Evolutionary conservation across 1,284 basidiomycete species (phyloP), one percentile per base, ranked within the genome.

Genomic region (Inonotus obliquus): DNA sequence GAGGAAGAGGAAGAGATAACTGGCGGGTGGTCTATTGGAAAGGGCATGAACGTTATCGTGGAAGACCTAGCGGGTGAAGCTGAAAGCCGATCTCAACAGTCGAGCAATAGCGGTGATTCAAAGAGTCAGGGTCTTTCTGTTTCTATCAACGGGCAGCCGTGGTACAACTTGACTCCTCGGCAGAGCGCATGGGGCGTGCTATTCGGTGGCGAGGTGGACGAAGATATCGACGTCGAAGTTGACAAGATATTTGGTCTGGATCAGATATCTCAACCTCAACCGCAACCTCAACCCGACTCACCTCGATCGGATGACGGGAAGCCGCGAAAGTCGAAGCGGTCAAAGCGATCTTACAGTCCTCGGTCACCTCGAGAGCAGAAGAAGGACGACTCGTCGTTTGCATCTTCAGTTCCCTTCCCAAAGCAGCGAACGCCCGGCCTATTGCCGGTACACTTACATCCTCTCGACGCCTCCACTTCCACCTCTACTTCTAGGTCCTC

Each of bases 1-100:
- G 73, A 72, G 56, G 72, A 72, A 37, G 74, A 75, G 2, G 73
- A 72, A 39, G 74, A 75, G 2, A 67, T 54, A 1, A 72, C 70
- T 10, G 61, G 23, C 65, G 0, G n/a, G 38, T 19, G 63, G 52
- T 1, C 51, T 56, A 4, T 49, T 13, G 48, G 35, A 38, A 37
- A 21, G 41, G 19, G 58, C 54, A 56, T 56, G 55, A 54, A 57
- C n/a, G 58, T 60, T 6, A 60, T 63, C 19, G 54, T 60, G 17
- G 66, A 66, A 27, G 61, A 67, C n/a, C 19, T 48, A 37, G 37
- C 71, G 10, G 62, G 72, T 3, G 65, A 66, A 13, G 71, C 74
- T 23, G 65, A 71, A 72, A 60, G 72, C 71, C 65, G 25, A 62
- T 65, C 21, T 61, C 58, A 38, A 62, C 66, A 61, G 63, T 65